Conservation (phyloP, 139 green algal species). For the Asterochloris erici region DNA sequence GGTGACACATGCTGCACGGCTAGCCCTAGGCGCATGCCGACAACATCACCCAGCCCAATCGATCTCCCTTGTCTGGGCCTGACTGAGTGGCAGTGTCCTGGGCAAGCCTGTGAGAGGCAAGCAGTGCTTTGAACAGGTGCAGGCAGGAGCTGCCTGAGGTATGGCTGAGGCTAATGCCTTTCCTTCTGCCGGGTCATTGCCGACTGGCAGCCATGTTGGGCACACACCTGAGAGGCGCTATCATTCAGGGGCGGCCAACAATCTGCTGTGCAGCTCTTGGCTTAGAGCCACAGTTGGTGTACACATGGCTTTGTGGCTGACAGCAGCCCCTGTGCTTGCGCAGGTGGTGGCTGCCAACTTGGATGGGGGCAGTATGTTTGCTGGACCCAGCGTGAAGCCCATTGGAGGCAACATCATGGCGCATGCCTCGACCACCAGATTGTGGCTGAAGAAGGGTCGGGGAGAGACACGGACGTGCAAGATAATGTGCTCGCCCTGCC, state of each 20-base stretch:
- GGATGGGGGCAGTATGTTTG: conserved; percentile 89
- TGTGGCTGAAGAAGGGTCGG: conserved; percentile 89
- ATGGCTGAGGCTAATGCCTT: too few relatives aligned
- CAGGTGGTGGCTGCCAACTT: conserved; percentile 43
- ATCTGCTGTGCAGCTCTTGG: too few relatives aligned
- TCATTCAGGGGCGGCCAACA: too few relatives aligned
- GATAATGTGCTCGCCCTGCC: conserved; percentile 86
- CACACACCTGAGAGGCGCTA: too few relatives aligned
- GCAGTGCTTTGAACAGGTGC: too few relatives aligned
- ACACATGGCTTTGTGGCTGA: not conserved
- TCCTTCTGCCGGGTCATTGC: too few relatives aligned
- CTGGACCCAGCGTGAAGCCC: conserved; percentile 89
- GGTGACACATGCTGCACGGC: not conserved
- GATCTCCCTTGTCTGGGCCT: too few relatives aligned
- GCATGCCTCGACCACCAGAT: conserved; percentile 96
- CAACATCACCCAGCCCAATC: not conserved
- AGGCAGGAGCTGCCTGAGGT: too few relatives aligned
- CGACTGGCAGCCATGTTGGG: too few relatives aligned
- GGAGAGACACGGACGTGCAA: conserved; percentile 78
- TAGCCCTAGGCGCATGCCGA: not conserved
- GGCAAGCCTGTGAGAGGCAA: too few relatives aligned
- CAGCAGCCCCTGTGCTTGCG: not conserved
- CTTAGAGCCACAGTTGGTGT: not conserved
- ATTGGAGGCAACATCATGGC: conserved; percentile 99
- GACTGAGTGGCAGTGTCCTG: too few relatives aligned